These are phyloP conservation scores for Verticillium dahliae DNA, from an alignment of 2,329 filamentous ascomycete species.

Conservation along the genomic window DNA sequence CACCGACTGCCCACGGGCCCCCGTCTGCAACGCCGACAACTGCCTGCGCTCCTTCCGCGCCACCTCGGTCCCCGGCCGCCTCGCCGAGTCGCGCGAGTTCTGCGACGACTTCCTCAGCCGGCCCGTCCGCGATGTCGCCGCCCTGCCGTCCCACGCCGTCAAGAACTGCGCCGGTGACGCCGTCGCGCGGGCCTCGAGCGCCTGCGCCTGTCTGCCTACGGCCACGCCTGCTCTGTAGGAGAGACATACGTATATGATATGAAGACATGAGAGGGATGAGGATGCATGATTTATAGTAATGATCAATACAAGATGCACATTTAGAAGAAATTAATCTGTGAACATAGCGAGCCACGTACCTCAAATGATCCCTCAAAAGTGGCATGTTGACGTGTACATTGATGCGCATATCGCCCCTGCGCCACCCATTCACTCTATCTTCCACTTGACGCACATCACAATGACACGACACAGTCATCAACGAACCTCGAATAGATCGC, in stretches of 20 bases:
- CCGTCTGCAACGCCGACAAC: constrained; percentile 26
- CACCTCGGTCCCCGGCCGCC: constrained; percentile 22
- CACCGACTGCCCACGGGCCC: constrained; percentile 10
- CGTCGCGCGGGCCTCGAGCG: constrained; percentile 13
- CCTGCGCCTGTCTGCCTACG: constrained; percentile 16
- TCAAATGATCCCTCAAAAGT: too few species aligned
- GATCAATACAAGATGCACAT: too few species aligned
- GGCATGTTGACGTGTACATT: too few species aligned
- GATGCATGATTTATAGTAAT: too few species aligned
- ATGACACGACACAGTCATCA: too few species aligned
- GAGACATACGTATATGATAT: neutral
- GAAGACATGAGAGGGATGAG: neutral
- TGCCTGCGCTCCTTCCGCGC: constrained; percentile 29
- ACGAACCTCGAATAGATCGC: too few species aligned
- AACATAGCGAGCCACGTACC: too few species aligned
- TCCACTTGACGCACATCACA: too few species aligned
- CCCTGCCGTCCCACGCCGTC: constrained; percentile 13
- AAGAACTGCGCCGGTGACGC: constrained; percentile 13
- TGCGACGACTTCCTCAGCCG: constrained; percentile 17
- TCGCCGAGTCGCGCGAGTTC: constrained; percentile 23
- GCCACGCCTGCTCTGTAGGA: constrained; percentile 4
- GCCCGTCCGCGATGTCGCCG: constrained; percentile 11
- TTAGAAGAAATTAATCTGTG: too few species aligned
- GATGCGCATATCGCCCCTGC: too few species aligned
- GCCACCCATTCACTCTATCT: too few species aligned